These are phyloP conservation scores for Aureobasidium sp. DNA, from an alignment of 2,329 filamentous ascomycete species.

Conservation along the genomic window DNA sequence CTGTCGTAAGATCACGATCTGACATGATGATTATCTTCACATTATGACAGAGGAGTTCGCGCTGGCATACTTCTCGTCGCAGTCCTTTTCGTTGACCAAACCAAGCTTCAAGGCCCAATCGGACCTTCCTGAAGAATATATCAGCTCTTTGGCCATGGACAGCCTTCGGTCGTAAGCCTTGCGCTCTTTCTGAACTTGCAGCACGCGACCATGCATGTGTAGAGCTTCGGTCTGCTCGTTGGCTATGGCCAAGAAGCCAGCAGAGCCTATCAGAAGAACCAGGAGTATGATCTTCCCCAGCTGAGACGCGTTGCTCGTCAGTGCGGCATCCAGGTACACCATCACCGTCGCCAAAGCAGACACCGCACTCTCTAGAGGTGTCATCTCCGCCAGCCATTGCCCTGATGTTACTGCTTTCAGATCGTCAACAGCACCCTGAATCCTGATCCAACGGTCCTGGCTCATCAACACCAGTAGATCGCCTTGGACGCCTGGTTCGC, in stretches of 20 bases:
- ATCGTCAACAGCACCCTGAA: slow-evolving; percentile 50
- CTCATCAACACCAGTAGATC: slow-evolving; percentile 50
- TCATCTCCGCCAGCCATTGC: slow-evolving; percentile 49
- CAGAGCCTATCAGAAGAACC: slow-evolving; percentile 45
- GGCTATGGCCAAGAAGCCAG: slow-evolving; percentile 47
- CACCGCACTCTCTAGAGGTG: slow-evolving; percentile 44
- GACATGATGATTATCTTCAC: background rate
- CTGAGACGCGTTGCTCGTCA: slow-evolving; percentile 50
- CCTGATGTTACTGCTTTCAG: slow-evolving; percentile 54
- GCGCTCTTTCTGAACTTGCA: slow-evolving; percentile 23
- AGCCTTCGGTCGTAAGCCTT: slow-evolving; percentile 29
- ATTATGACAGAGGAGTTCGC: background rate
- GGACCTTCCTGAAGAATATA: slow-evolving; percentile 28
- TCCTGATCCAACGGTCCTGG: slow-evolving; percentile 44
- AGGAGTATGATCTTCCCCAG: slow-evolving; percentile 47
- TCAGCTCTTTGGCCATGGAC: slow-evolving; percentile 33
- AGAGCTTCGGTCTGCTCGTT: slow-evolving; percentile 45
- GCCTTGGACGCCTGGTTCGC: slow-evolving; percentile 32
- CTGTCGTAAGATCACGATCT: background rate
- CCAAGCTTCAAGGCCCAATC: slow-evolving; percentile 35
- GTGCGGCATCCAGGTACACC: slow-evolving; percentile 50
- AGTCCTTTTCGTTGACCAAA: slow-evolving; percentile 23
- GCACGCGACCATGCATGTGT: slow-evolving; percentile 44
- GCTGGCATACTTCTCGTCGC: background rate
- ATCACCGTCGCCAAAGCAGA: slow-evolving; percentile 49